Evolutionary conservation across 148 eudicot species (phyloP), one percentile per base, ranked within the genome.

Genomic region (Arctostaphylos glauca): DNA sequence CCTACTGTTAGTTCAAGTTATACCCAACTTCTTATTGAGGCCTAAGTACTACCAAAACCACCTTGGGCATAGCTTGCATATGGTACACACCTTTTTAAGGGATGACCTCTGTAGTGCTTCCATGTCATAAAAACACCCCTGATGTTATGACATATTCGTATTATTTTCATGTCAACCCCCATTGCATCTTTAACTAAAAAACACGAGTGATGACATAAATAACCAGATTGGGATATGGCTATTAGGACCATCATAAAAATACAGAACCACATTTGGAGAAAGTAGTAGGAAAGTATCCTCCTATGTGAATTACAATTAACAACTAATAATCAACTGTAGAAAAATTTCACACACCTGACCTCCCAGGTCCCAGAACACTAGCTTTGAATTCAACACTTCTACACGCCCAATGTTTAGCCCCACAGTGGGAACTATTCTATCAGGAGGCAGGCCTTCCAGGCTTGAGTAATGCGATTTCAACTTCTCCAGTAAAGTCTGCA

Each of bases 331-430:
- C 18, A 80, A 76, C 25, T 10, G 18, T 49, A 4, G 62, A 78
- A 53, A 54, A 60, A 77, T 41, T 19, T 54, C 79, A 84, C 83
- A 84, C 85, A 96, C 99, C 99, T 96, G 99, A 84, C 99, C 99
- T 89, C 99, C 99, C 86, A 96, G 92, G 90, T 96, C 99, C 99
- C 99, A 96, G 83, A 96, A 94, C 70, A 96, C 95, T 82, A 96
- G 95, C 87, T 96, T 96, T 78, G 97, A 78, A 84, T 92, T 96
- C 82, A 93, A 90, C 58, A 90, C 95, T 94, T 96, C 99, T 74
- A 96, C 88, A 48, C 99, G 98, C 72, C 99, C 99, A 80, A 96
- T 96, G 88, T 96, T 96, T 81, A 96, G 97, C 74, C 99, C 99
- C 73, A 96, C 99, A 25, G 99, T 96, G 47, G 99, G 99, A 81